Conservation (phyloP, 73 alveolate species). For the Paramecium pentaurelia region DNA sequence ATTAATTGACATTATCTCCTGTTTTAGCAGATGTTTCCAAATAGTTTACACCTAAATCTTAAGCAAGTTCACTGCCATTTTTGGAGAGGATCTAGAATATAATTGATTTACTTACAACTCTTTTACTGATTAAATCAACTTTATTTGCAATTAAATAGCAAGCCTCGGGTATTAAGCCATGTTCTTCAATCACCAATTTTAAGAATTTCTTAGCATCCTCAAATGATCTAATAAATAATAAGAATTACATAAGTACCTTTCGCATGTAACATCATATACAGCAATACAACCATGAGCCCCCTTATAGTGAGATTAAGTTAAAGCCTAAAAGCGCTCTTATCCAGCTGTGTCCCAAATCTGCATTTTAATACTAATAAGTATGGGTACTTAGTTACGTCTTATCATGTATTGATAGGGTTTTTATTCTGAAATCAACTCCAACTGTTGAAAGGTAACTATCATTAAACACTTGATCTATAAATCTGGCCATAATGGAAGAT, state of each 20-base stretch:
- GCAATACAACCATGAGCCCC: conserved; percentile 83
- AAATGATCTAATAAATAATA: conserved; percentile 14
- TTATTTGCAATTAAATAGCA: conserved; percentile 43
- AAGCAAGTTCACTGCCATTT: not conserved
- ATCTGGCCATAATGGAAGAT: conserved; percentile 50
- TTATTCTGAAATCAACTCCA: conserved; percentile 61
- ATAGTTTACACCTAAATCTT: conserved; percentile 39
- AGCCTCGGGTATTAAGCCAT: conserved; percentile 20
- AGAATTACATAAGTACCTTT: not conserved
- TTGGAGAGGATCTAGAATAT: not conserved
- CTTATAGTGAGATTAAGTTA: conserved; percentile 79
- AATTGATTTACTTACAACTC: not conserved
- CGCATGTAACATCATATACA: conserved; percentile 72
- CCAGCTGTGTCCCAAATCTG: conserved; percentile 88
- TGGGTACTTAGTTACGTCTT: not conserved
- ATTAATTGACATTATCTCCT: conserved; percentile 46
- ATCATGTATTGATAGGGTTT: conserved; percentile 19
- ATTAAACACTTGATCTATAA: not conserved
- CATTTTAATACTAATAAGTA: conserved; percentile 54
- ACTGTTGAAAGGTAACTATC: conserved; percentile 49
- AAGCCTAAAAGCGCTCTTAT: conserved; percentile 72
- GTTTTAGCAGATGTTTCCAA: conserved; percentile 60
- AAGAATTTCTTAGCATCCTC: conserved; percentile 30
- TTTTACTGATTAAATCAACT: conserved; percentile 12
- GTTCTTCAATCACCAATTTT: conserved; percentile 24